Evolutionary conservation across 352 stramenopile species (phyloP).

Genomic region (Pythium scleroteichum): DNA sequence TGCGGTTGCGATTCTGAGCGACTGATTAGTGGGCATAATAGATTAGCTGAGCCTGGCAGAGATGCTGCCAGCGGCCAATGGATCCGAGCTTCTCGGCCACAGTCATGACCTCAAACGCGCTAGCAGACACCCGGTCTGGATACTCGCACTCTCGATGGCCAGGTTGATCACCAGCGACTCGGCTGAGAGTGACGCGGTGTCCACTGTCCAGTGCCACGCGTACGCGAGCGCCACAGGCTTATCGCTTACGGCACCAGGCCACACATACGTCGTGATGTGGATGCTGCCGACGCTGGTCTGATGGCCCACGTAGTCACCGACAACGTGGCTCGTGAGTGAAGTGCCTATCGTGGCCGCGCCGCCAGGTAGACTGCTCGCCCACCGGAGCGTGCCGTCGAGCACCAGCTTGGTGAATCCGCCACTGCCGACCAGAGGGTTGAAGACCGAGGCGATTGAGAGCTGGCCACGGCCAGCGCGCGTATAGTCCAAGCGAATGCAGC

Average conservation of each 20-base stretch:
- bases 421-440: not conserved
- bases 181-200: not conserved
- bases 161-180: not conserved
- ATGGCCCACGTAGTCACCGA: constrained; percentile 13
- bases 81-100: not conserved
- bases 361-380: constrained; percentile 1
- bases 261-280: constrained; percentile 10
- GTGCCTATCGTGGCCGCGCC: constrained; percentile 1
- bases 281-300: not conserved
- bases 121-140: not conserved
- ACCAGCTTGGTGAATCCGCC: not conserved
- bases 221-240: not conserved
- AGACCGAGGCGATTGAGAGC: constrained; percentile 8
- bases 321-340: constrained; percentile 4
- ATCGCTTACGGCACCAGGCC: not conserved
- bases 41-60: not conserved
- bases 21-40: not conserved
- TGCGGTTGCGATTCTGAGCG: too few relatives aligned
- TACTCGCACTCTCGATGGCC: not conserved
- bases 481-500: constrained; percentile 4
- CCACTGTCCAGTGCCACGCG: constrained; percentile 3
- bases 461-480: not conserved
- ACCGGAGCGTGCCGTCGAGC: constrained; percentile 5
- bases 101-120: not conserved
- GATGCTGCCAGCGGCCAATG: constrained; percentile 1